These are phyloP conservation scores for Bidens hawaiensis DNA, from an alignment of 140 eudicot genomes.

Conservation along the genomic window DNA sequence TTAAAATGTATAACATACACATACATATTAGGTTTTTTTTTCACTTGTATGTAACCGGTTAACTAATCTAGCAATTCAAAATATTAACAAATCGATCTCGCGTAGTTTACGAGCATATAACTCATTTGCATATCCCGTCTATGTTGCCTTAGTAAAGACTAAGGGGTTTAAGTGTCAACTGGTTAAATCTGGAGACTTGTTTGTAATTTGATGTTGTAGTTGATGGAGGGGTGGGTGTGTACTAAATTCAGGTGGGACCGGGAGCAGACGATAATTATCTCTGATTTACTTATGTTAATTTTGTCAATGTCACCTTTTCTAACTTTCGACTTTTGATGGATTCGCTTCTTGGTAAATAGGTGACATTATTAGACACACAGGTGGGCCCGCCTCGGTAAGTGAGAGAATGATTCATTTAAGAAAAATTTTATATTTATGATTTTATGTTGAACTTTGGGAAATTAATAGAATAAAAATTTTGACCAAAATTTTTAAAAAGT, in stretches of 20 bases:
- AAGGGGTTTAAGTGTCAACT: background rate
- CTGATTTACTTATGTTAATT: constrained; percentile 11
- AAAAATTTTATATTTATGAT: background rate
- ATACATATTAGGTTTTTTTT: too few relatives aligned
- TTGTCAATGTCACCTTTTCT: constrained; percentile 16
- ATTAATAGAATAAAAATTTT: too few relatives aligned
- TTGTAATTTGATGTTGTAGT: background rate
- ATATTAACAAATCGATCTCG: background rate
- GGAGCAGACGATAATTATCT: constrained; percentile 16
- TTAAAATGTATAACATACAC: too few relatives aligned
- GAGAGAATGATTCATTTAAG: background rate
- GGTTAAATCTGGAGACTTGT: background rate
- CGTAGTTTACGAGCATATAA: background rate
- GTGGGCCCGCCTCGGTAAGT: constrained; percentile 10
- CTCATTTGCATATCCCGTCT: background rate
- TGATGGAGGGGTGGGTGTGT: constrained; percentile 8
- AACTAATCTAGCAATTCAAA: too few relatives aligned
- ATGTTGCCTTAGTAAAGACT: background rate
- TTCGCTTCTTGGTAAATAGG: constrained; percentile 6
- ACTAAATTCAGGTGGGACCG: constrained; percentile 11
- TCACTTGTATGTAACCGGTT: too few relatives aligned
- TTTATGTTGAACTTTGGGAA: too few relatives aligned
- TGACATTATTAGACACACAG: constrained; percentile 7
- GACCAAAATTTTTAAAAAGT: too few relatives aligned
- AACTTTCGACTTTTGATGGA: constrained; percentile 9